phyloP scores from a whole-genome alignment of 257 asterid genomes.

The Catharanthus roseus region DNA sequence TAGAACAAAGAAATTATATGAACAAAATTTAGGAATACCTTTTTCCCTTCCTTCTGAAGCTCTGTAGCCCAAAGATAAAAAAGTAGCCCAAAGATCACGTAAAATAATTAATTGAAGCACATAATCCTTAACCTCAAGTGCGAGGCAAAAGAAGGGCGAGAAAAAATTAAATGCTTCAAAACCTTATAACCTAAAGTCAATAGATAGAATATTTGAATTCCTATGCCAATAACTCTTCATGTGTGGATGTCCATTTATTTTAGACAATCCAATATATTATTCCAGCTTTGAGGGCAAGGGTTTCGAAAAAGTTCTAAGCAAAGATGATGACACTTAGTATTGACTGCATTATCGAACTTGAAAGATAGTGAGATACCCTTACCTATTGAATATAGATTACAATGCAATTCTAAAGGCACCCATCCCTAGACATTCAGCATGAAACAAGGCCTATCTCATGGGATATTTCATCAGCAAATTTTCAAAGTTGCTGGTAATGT shows the following conservation, averaged over 20 bases:
- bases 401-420: constrained; percentile 97
- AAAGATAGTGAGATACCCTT: neutral
- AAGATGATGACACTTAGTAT: neutral
- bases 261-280: neutral
- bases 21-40: no score
- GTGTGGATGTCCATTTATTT: neutral
- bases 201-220: neutral
- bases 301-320: neutral
- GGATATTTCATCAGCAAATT: constrained; percentile 35
- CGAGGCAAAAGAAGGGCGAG: no score
- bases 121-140: no score
- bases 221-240: neutral
- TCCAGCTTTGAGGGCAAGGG: neutral
- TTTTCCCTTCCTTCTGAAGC: no score
- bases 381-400: constrained; percentile 84
- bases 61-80: no score
- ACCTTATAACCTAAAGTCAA: neutral
- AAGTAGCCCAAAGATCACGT: no score
- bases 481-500: constrained; percentile 1
- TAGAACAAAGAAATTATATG: no score
- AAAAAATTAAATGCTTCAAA: neutral
- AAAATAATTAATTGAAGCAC: no score
- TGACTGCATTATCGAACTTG: neutral
- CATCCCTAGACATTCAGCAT: constrained; percentile 90
- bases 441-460: constrained; percentile 92